phyloP scores from a whole-genome alignment of 2,329 filamentous ascomycete species.

The Paecilomyces niveus region DNA sequence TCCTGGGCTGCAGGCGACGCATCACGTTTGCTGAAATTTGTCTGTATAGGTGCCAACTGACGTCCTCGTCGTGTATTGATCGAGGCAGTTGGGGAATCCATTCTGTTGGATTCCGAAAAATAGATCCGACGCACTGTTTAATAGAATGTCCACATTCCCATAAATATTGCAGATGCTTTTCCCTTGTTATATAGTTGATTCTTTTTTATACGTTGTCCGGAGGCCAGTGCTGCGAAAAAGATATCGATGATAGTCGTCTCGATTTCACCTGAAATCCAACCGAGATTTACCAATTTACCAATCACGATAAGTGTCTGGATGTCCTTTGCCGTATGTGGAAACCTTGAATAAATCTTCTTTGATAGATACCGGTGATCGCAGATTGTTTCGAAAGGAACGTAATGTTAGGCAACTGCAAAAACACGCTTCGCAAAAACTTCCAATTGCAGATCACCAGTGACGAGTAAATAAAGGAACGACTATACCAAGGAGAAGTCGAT shows the following conservation, averaged over 20 bases:
- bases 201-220: background rate
- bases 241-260: too few relatives aligned
- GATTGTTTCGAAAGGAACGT: background rate
- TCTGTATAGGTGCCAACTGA: slow-evolving; percentile 29
- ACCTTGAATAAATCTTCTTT: background rate
- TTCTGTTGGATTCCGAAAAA: background rate
- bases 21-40: slow-evolving; percentile 26
- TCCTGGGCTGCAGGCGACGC: slow-evolving; percentile 10
- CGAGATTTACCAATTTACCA: background rate
- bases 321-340: background rate
- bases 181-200: background rate
- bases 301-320: background rate
- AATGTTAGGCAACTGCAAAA: background rate
- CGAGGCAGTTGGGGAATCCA: slow-evolving; percentile 12
- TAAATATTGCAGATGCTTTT: background rate
- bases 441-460: background rate
- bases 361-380: background rate
- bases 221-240: background rate
- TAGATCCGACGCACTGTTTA: background rate
- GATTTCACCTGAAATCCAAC: too few relatives aligned
- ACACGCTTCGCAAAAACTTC: background rate
- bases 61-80: slow-evolving; percentile 32
- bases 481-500: too few relatives aligned
- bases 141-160: background rate
- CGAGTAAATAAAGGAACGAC: background rate